phyloP scores from a whole-genome alignment of 768 basidiomycete species.

The Tricholoma furcatifolium region DNA sequence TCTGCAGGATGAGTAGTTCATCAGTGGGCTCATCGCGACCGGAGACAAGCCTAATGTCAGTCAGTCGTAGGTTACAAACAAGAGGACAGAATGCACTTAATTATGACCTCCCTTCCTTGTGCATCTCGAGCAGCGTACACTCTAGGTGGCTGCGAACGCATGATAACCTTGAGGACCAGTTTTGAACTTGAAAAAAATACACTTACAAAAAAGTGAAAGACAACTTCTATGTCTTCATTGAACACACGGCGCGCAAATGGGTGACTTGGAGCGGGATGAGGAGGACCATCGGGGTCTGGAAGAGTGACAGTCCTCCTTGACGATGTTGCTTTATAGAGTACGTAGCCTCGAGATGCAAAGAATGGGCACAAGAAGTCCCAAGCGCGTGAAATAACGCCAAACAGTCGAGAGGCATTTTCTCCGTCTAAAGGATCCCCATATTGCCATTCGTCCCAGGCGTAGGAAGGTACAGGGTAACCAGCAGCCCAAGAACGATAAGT shows the following conservation, averaged over 20 bases:
- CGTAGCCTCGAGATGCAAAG: conserved; percentile 17
- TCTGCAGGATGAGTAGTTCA: conserved; percentile 14
- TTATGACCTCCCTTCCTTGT: conserved; percentile 1
- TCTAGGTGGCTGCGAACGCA: neutral
- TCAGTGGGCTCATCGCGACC: conserved; percentile 3
- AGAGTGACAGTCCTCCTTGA: neutral
- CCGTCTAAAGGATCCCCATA: neutral
- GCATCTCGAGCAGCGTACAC: neutral
- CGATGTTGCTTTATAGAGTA: neutral
- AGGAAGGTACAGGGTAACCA: neutral
- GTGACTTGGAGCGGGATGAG: too few species aligned
- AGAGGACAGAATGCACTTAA: neutral
- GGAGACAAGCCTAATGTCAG: neutral
- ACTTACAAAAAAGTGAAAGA: too few species aligned
- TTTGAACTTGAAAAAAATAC: too few species aligned
- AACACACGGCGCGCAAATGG: too few species aligned
- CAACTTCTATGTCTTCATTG: too few species aligned
- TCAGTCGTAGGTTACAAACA: neutral
- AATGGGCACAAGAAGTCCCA: conserved; percentile 19
- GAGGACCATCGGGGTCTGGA: neutral
- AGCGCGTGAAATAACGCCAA: conserved; percentile 1
- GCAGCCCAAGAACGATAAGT: neutral
- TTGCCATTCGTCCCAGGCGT: neutral
- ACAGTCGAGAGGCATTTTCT: neutral
- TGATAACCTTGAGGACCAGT: too few species aligned